Evolutionary conservation across 805 yeast genomes (phyloP), one percentile per base, ranked within the genome.

Genomic region (Yamadazyma sp.): DNA sequence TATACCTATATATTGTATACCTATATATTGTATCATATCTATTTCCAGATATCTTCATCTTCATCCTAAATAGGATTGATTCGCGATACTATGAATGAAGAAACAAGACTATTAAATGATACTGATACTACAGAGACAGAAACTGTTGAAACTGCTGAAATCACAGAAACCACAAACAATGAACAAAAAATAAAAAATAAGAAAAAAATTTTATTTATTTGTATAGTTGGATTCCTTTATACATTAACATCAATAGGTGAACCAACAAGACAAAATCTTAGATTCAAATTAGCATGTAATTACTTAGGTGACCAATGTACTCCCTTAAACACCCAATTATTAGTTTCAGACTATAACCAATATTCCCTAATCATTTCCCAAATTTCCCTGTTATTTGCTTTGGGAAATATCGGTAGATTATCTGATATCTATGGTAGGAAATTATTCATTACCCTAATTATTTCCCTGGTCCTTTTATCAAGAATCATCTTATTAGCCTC

Each of bases 391-490:
- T 63, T 78, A 13, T 35, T 79, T 2, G 73, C 79, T 10, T 59
- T 78, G 33, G 81, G 83, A 1, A 78, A 78, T 44, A 55, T 59
- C 51, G 56, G 64, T 24, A 41, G 71, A 51, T 36, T 52, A 31
- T 45, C 69, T 1, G 70, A 66, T 42, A 53, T 58, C 49, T 42
- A 54, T 49, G 53, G 78, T 30, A 51, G 69, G 42, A 50, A 56
- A 48, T 38, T 47, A 37, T 53, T 53, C 43, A 39, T 65, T 19
- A 35, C 45, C 7, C 38, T 50, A 10, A 44, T 53, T 20, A 35
- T 55, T 12, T 31, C 38, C 6, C 32, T 39, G 19, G 39, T 53
- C 27, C 36, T 55, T n/a, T 7, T 58, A 9, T 60, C 62, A 0
- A 48, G 53, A 39, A 22, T 43, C 23, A 14, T 48, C 7, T 42